Percentiles rank a stretch among this genome's conserved stretches.
These are phyloP conservation scores for Parascedosporium putredinis DNA, from an alignment of 2,329 filamentous ascomycete species.

Conservation along the genomic window DNA sequence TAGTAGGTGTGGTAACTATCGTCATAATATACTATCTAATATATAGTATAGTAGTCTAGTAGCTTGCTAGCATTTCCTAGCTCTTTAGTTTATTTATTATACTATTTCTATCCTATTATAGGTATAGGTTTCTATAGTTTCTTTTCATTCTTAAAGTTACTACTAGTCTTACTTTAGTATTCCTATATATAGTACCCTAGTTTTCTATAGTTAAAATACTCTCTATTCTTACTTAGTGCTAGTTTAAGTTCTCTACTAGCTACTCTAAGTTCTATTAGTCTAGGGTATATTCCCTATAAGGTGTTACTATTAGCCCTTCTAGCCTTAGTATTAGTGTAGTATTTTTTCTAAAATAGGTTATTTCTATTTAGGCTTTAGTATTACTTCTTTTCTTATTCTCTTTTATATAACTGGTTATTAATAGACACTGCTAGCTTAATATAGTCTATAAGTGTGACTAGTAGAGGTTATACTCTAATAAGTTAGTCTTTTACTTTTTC, in stretches of 20 bases:
- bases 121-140: not conserved
- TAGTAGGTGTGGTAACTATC: not conserved
- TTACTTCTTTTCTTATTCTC: not conserved
- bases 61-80: not conserved
- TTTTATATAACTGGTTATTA: not conserved
- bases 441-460: not conserved
- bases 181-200: not conserved
- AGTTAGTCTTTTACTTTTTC: constrained; percentile 7
- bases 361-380: not conserved
- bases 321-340: too few species aligned
- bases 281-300: not conserved
- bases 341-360: too few species aligned
- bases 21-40: not conserved
- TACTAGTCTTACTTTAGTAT: not conserved
- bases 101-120: not conserved
- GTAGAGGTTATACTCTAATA: not conserved
- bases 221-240: not conserved
- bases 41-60: not conserved
- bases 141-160: not conserved
- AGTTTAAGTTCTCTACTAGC: not conserved
- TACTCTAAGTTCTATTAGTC: not conserved
- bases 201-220: not conserved
- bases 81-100: not conserved
- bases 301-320: not conserved
- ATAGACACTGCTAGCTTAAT: not conserved